Evolutionary conservation across 2,329 filamentous ascomycete genomes (phyloP), one percentile per base, ranked within the genome.

Genomic region (Neophaeococcomyces aloes): DNA sequence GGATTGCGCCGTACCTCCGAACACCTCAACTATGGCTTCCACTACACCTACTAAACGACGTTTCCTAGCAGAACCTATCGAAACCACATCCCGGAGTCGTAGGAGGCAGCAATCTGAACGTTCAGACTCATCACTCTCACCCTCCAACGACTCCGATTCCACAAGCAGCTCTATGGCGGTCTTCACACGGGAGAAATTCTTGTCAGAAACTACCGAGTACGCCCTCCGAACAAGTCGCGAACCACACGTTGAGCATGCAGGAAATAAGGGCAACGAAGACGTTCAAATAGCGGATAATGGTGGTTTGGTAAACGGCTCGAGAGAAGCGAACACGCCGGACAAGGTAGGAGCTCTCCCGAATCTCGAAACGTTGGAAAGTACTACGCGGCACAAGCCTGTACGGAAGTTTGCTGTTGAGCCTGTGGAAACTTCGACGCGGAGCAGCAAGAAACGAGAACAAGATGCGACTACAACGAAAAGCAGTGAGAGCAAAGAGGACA

Each of bases 381-480:
- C 38, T 39, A 37, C 44, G 43, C 19, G 47, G 14, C 47, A 30
- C 25, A 44, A 65, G 52, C 63, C 70, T 39, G 68, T 70, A 51
- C 69, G 75, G 57, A 76, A 76, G 54, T 85, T 85, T 64, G 71
- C 67, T 32, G 80, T 81, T 27, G 72, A 83, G 43, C 81, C 81
- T 13, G 76, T 87, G 51, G 83, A 87, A 61, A 86, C 82, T 7
- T 80, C 75, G 74, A 75, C 36, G 74, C 69, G 58, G 67, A 76
- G 55, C 68, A 69, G 56, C 56, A 58, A 39, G 50, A 44, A 38
- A 23, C 7, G 8, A 21, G 31, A 18, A 33, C 3, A 44, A 25
- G 29, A 30, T 11, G 14, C 2, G 44, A 52, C 51, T 5, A 51
- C 46, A 25, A 39, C 51, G 25, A 37, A 31, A 11, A 44, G 33